Evolutionary conservation across 176 grass and related monocot species (phyloP), one percentile per base, ranked within the genome.

Genomic region (Raddia distichophylla): DNA sequence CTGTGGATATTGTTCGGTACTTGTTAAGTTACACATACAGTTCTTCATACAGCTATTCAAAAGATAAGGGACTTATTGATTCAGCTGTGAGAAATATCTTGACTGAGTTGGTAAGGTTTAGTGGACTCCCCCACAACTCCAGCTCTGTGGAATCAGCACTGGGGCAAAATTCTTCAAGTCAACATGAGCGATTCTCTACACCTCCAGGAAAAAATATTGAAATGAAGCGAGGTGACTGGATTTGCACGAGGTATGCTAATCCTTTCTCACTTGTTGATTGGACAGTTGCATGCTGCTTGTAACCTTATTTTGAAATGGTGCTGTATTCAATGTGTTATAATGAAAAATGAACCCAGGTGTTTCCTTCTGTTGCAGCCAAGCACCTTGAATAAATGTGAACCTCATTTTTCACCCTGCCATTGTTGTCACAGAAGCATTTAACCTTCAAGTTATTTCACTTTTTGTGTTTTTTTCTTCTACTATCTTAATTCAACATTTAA

Each of bases 171-270:
- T 49, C 20, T 65, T 64, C 10, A 16, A 63, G 35, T 83, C 87
- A 90, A 32, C 85, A 82, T 44, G 89, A 87, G n/a, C 82, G 15
- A 6, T 80, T 79, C 67, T 85, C 76, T 37, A 87, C 79, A 37
- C 84, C 86, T 84, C 60, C 32, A 50, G 75, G 90, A 43, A 80
- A 91, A 82, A 93, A 87, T 95, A 60, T 98, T 55, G 76, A 94
- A 90, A 91, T 90, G 90, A 98, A 93, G 86, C 79, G 85, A 85
- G 95, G 96, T 79, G 90, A 95, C 42, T 95, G 96, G 96, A 88
- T 95, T 83, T 99, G 96, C 74, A 74, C 86, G 80, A 95, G 82
- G 96, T 95, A 83, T 84, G 84, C 27, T 82, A 45, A 40, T 10
- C 5, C 13, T 49, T 84, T 80, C 22, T 78, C 13, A 19, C 57